Base-by-base conservation (phyloP, 768 basidiomycete species). In the Collybia mongolica region DNA sequence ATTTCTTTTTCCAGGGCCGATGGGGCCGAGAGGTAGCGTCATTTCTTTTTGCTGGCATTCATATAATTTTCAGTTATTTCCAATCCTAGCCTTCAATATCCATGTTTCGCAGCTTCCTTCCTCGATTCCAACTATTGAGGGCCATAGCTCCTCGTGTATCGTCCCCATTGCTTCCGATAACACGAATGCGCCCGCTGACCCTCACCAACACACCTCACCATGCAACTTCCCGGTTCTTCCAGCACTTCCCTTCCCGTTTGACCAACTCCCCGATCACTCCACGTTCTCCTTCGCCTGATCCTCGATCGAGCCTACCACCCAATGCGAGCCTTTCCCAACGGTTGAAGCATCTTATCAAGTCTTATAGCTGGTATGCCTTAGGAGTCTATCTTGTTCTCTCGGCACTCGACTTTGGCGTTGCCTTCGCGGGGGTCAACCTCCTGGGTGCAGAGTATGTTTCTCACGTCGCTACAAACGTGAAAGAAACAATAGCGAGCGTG, bases 351-450 rank as follows among this genome's bases (percentile, higher is more conserved):
- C 86, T 98, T 51, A 86, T 94, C 52, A 94, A 89, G 64, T 81
- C 88, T 3, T 97, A 98, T 65, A 96, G 96, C 24, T 93, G 91
- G 90, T 96, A 95, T 64, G 93, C 97, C 17, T 77, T 98, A 23
- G 94, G 90, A 26, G 85, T 98, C 20, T 99, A 99, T 73, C 39
- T 86, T 54, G 63, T 86, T 44, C 64, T 98, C 48, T 80, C 81
- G 37, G 72, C 75, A 6, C 62, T 94, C 63, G 97, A 99, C 66
- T 93, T 98, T 64, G 72, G 81, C 29, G 75, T 97, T 60, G 84
- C 90, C 0, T 97, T 97, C 64, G 79, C 84, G 41, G 84, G 84
- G 45, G 83, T 99, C 62, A 88, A 91, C 58, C 73, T 93, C 38
- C 73, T 97, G 28, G 97, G 97, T 39, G 93, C 93, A 1, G 94